phyloP scores from a whole-genome alignment of 1,284 basidiomycete genomes.

The Apiotrichum laibachii region DNA sequence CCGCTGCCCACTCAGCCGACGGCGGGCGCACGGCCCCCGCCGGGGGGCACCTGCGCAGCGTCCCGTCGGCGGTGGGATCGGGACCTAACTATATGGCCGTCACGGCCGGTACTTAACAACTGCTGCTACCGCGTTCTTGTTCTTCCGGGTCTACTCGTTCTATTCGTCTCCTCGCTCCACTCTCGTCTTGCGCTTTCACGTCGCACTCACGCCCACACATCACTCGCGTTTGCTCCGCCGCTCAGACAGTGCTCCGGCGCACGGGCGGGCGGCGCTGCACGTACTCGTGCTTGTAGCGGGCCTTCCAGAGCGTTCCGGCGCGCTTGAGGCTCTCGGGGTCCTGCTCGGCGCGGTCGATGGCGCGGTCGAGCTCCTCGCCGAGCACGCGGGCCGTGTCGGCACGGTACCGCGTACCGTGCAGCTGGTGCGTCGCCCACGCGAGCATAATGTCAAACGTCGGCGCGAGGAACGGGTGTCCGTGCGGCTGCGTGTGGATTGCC shows the following conservation, averaged over 20 bases:
- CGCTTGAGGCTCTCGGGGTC: conserved; percentile 26
- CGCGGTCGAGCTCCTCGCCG: conserved; percentile 15
- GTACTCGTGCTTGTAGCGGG: conserved; percentile 28
- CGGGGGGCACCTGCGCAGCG: too few species aligned
- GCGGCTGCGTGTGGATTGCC: conserved; percentile 16
- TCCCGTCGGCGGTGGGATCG: too few species aligned
- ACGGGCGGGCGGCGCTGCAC: neutral
- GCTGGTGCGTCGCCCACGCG: conserved; percentile 50
- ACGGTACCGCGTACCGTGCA: conserved; percentile 31
- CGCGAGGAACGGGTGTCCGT: conserved; percentile 23
- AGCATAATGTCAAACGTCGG: conserved; percentile 45
- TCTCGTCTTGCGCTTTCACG: too few species aligned
- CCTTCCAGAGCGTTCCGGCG: conserved; percentile 28
- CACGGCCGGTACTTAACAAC: too few species aligned
- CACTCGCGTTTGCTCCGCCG: too few species aligned
- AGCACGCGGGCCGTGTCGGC: conserved; percentile 26
- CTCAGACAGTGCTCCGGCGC: conserved; percentile 3
- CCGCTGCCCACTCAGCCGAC: too few species aligned
- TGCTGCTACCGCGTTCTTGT: too few species aligned
- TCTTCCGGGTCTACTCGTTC: too few species aligned
- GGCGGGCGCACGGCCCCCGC: too few species aligned
- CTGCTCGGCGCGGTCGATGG: conserved; percentile 19
- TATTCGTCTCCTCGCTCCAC: too few species aligned
- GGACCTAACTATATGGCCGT: too few species aligned
- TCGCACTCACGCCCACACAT: too few species aligned